Base-by-base conservation (phyloP, 2,329 filamentous ascomycete genomes). In the Laburnicola sp. region DNA sequence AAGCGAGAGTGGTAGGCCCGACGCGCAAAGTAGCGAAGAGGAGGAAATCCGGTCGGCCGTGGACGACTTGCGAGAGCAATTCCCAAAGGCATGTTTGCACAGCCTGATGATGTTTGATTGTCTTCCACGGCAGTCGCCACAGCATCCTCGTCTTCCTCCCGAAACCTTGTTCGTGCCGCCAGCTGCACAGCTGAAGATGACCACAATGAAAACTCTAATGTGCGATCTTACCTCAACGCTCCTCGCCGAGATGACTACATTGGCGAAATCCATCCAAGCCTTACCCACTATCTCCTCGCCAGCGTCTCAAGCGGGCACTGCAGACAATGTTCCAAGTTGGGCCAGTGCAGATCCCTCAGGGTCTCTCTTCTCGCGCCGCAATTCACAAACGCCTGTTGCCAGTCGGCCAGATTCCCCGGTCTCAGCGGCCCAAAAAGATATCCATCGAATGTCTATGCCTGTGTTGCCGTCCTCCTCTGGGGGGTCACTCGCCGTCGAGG, bases 101-200 rank as follows among this genome's bases (percentile, higher is more conserved):
- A 87, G 87, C 52, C 79, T 94, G 9, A 74, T 96, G 45, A 76
- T 96, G 28, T 96, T 96, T 70, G 90, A 96, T 69, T 87, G 87
- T 37, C 76, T 80, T 8, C 46, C 53, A 3, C 58, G 59, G 41
- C 46, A 56, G 45, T 60, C 57, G 16, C 16, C 16, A 16, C 16
- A 16, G 22, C 67, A 69, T 42, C 76, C 75, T 78, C 65, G 73
- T 66, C 61, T 74, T 7, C 78, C 80, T 2, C 84, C 91, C 59
- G 88, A 86, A 41, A 82, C 94, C 35, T 78, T 86, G 39, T 80
- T 84, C 34, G 82, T 96, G 25, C 91, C 91, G 11, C 83, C 86
- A 0, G 76, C 77, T 21, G 81, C 86, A 50, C 78, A 84, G 26
- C 88, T 86, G 39, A 89, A 86, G 64, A 82, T 84, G 42, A 94